Conservation (phyloP, 2,329 filamentous ascomycete genomes). For the Hysterium pulicare region DNA sequence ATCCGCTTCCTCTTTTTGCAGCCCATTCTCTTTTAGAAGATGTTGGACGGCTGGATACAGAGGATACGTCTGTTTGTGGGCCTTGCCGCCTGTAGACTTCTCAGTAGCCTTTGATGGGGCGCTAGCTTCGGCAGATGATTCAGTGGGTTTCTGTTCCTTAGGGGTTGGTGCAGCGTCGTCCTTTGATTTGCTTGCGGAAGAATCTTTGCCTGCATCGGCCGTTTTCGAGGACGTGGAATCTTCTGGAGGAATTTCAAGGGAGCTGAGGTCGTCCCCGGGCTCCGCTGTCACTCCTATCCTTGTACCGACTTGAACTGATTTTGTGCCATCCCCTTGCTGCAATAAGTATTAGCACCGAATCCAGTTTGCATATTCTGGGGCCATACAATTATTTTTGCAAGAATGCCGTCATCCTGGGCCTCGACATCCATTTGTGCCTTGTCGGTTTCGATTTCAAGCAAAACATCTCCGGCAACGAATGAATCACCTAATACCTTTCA, state of each 20-base stretch:
- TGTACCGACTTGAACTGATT: slow-evolving; percentile 72
- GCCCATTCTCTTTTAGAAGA: slow-evolving; percentile 73
- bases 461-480: slow-evolving; percentile 78
- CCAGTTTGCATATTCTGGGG: background rate
- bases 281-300: slow-evolving; percentile 84
- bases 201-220: slow-evolving; percentile 31
- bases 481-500: slow-evolving; percentile 55
- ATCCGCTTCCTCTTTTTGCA: slow-evolving; percentile 70
- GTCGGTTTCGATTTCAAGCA: slow-evolving; percentile 90
- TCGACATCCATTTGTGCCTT: slow-evolving; percentile 95
- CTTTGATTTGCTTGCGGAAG: slow-evolving; percentile 17
- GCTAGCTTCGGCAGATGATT: slow-evolving; percentile 9
- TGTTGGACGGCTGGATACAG: slow-evolving; percentile 80
- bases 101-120: slow-evolving; percentile 27
- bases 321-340: slow-evolving; percentile 65
- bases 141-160: slow-evolving; percentile 32
- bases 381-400: slow-evolving; percentile 72
- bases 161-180: slow-evolving; percentile 23
- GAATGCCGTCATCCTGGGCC: slow-evolving; percentile 81
- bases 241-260: slow-evolving; percentile 72
- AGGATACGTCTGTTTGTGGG: slow-evolving; percentile 65
- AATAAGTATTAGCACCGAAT: slow-evolving; percentile 1
- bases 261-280: slow-evolving; percentile 71
- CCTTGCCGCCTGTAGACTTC: slow-evolving; percentile 40
- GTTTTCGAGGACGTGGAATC: slow-evolving; percentile 46